A percentile compares a stretch with the other conserved stretches of the same genome.
These are phyloP conservation scores for Mortierella alpina DNA, from an alignment of 192 early-diverging fungal genomes.

Conservation along the genomic window DNA sequence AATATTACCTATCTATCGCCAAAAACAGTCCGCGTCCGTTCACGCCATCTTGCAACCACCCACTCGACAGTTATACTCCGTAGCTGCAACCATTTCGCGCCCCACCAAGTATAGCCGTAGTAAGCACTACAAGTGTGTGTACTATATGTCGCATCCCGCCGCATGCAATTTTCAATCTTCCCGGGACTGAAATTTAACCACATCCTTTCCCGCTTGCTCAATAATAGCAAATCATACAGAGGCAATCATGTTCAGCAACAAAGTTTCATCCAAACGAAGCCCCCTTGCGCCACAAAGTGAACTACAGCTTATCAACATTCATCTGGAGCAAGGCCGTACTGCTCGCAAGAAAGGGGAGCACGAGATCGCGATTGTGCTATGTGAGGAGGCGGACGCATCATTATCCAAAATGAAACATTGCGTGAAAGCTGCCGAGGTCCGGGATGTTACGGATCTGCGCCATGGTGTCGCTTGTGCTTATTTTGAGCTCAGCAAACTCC, in stretches of 20 bases:
- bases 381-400: slow-evolving; percentile 30
- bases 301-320: slow-evolving; percentile 23
- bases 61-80: too few species aligned
- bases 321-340: slow-evolving; percentile 21
- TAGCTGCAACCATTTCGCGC: too few species aligned
- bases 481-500: slow-evolving; percentile 24
- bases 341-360: slow-evolving; percentile 16
- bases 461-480: slow-evolving; percentile 22
- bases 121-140: too few species aligned
- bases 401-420: slow-evolving; percentile 30
- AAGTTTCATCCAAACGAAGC: slow-evolving; percentile 13
- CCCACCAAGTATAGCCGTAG: too few species aligned
- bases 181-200: slow-evolving; percentile 7
- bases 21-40: too few species aligned
- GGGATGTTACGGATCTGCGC: slow-evolving; percentile 22
- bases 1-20: too few species aligned
- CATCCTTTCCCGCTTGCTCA: slow-evolving; percentile 9
- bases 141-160: slow-evolving; percentile 4
- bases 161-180: slow-evolving; percentile 4
- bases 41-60: too few species aligned
- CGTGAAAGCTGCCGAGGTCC: slow-evolving; percentile 19
- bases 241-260: slow-evolving; percentile 25
- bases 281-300: slow-evolving; percentile 26
- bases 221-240: slow-evolving; percentile 21
- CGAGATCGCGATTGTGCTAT: slow-evolving; percentile 27